Base-by-base conservation (phyloP, 2,329 filamentous ascomycete genomes). In the Trichoderma sp. region DNA sequence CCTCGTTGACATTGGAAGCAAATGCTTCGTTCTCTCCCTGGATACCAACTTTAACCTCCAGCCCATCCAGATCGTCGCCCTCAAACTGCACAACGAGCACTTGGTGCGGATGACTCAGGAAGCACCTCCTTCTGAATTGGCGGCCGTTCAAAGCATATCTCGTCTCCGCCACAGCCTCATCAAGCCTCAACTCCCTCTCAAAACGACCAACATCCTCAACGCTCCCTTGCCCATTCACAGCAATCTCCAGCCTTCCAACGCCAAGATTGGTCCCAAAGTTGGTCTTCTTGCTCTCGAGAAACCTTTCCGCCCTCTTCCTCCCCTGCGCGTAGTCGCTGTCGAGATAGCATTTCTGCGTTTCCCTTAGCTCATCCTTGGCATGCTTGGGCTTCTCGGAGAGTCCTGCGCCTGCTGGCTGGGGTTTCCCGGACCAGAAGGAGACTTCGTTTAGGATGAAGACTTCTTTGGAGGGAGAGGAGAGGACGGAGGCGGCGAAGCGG, bases 221-320 rank as follows among this genome's bases (percentile, higher is more conserved):
- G 17, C 17, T 47, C 44, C n/a, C 64, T 7, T 66, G 64, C 10
- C 58, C 64, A 2, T 17, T 52, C 9, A 66, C 30, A 17, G 4
- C 17, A 48, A 63, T 63, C 6, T 66, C 48, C 12, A 66, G 59
- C 3, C 30, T 44, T 2, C 64, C 64, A 28, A 66, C 50, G 4
- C 55, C 64, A 9, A 66, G 58, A 9, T 66, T 66, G 28, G 64
- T 66, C 26, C 64, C 64, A 17, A 66, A 66, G 30, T 66, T 66
- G 19, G 7, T 24, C 30, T 66, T 66, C 12, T 50, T 55, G 41
- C 64, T 66, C n/a, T 63, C 43, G 5, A 66, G 28, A 19, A 30
- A 66, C 26, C 55, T 54, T 15, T 66, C 41, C n/a, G 64, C 62
- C n/a, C 64, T 43, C 39, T 63, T 50, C 43, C 63, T 63, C 1